A percentile compares a stretch with the other conserved stretches of the same genome.
phyloP scores from a whole-genome alignment of 192 early-diverging fungal species.

The Funneliformis geosporum region DNA sequence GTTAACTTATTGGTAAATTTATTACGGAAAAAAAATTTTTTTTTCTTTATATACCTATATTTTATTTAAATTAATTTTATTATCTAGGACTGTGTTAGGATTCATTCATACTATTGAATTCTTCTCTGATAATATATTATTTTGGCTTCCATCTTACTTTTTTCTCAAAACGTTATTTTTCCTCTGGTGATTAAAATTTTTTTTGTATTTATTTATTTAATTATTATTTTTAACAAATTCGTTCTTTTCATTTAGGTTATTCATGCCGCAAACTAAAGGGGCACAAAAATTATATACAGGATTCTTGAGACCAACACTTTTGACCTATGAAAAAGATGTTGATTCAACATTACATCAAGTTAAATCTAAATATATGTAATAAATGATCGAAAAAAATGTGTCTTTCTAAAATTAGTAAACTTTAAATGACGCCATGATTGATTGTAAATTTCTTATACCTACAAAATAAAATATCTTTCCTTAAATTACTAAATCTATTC shows the following conservation, averaged over 20 bases:
- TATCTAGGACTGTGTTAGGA: conserved; percentile 74
- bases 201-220: neutral
- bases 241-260: neutral
- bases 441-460: too few relatives aligned
- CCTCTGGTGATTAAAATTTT: conserved; percentile 73
- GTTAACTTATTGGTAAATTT: conserved; percentile 82
- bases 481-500: too few relatives aligned
- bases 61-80: neutral
- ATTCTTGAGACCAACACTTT: conserved; percentile 62
- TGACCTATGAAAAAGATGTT: neutral
- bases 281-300: conserved; percentile 77
- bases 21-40: neutral
- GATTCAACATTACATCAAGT: neutral
- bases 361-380: neutral
- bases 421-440: too few relatives aligned
- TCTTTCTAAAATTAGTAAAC: too few relatives aligned
- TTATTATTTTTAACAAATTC: conserved; percentile 14
- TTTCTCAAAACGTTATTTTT: conserved; percentile 85
- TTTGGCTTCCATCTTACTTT: conserved; percentile 97
- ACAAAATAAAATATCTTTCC: too few relatives aligned
- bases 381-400: too few relatives aligned
- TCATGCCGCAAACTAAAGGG: conserved; percentile 52
- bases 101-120: conserved; percentile 86
- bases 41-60: neutral
- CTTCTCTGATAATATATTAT: conserved; percentile 81